Conservation (phyloP, 257 asterid genomes). For the Ilex asprella region DNA sequence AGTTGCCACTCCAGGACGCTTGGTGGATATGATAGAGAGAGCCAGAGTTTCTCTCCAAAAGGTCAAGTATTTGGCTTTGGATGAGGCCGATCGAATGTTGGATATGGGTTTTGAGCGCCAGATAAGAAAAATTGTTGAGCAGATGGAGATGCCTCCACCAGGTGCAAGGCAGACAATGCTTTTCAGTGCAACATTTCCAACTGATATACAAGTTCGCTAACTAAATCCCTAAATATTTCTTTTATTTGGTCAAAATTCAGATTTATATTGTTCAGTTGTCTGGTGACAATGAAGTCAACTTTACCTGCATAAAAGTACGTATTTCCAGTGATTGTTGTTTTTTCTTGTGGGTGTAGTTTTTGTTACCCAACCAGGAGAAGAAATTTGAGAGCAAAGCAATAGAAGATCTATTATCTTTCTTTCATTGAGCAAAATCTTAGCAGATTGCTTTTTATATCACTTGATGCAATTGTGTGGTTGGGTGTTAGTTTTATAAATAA, state of each 20-base stretch:
- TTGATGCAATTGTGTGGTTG: not conserved
- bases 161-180: conserved; percentile 88
- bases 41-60: conserved; percentile 90
- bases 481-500: not conserved
- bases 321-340: too few species aligned
- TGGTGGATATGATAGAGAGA: conserved; percentile 93
- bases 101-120: conserved; percentile 99
- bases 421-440: not conserved
- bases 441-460: too few species aligned
- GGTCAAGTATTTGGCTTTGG: conserved; percentile 77
- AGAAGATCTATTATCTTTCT: not conserved
- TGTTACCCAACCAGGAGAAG: too few species aligned
- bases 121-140: conserved; percentile 90
- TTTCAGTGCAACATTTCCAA: conserved; percentile 95
- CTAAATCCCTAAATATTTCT: too few species aligned
- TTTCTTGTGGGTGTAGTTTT: too few species aligned
- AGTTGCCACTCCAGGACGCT: conserved; percentile 93
- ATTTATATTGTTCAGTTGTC: too few species aligned
- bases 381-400: too few species aligned
- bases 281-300: too few species aligned
- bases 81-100: conserved; percentile 96
- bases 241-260: too few species aligned
- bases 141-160: conserved; percentile 97
- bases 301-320: too few species aligned
- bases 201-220: conserved; percentile 79